Conservation (phyloP, 371 early-diverging fungal species). For the Choanephora cucurbitarum region DNA sequence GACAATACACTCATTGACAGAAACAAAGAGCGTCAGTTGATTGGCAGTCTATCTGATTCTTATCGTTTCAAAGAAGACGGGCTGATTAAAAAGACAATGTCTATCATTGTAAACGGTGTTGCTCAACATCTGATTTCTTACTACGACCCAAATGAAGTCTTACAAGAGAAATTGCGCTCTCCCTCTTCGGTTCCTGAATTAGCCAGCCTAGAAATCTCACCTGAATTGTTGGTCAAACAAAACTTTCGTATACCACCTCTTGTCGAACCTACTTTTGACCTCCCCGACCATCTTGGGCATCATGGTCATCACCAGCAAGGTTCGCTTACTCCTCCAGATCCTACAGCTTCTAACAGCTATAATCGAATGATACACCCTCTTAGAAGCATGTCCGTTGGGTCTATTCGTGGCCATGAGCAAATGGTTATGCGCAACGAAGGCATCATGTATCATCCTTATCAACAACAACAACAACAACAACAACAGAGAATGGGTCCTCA, state of each 20-base stretch:
- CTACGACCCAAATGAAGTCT: conserved; percentile 76
- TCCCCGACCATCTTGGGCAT: conserved; percentile 33
- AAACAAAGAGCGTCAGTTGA: conserved; percentile 53
- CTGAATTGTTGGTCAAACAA: conserved; percentile 60
- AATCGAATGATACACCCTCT: conserved; percentile 31
- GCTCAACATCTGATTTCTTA: conserved; percentile 87
- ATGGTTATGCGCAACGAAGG: conserved; percentile 4
- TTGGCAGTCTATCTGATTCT: conserved; percentile 64
- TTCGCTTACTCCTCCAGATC: conserved; percentile 25
- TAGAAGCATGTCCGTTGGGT: conserved; percentile 50
- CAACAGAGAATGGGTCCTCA: neutral
- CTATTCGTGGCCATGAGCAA: conserved; percentile 20
- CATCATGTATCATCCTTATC: conserved; percentile 19
- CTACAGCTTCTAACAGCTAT: too few species aligned
- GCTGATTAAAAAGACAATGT: conserved; percentile 87
- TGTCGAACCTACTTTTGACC: conserved; percentile 48
- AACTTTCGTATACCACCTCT: conserved; percentile 64
- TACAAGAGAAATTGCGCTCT: conserved; percentile 55
- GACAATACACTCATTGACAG: conserved; percentile 29
- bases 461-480: conserved; percentile 1
- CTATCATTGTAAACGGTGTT: conserved; percentile 75
- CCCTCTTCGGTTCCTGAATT: conserved; percentile 62
- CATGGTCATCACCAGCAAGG: conserved; percentile 22
- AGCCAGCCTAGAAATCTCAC: conserved; percentile 59
- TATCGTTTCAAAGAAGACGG: conserved; percentile 81